These are phyloP conservation scores for Helotiales sp. DNA, from an alignment of 2,329 filamentous ascomycete genomes.

Conservation along the genomic window DNA sequence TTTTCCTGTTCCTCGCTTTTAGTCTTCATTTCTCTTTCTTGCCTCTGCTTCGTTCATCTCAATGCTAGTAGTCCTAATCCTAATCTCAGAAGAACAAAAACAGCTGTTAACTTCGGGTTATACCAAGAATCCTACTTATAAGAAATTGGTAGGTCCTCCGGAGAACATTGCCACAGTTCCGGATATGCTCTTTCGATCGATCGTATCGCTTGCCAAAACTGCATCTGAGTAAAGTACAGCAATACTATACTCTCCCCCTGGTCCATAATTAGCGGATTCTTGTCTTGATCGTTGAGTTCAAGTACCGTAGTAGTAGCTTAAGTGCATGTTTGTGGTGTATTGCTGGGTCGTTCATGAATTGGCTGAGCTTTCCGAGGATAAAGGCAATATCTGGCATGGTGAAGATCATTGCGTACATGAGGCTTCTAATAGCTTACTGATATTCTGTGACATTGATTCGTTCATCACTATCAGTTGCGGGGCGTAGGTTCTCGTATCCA, in stretches of 20 bases:
- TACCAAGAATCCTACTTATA: too few relatives aligned
- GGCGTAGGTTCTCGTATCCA: neutral
- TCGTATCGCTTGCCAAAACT: constrained; percentile 5
- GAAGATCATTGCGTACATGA: constrained; percentile 11
- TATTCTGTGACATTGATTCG: constrained; percentile 5
- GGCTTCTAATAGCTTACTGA: constrained; percentile 14
- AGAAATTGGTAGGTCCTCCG: neutral
- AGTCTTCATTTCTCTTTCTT: too few relatives aligned
- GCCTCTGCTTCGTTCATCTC: too few relatives aligned
- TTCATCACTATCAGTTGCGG: neutral
- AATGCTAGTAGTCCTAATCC: too few relatives aligned
- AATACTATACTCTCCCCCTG: neutral
- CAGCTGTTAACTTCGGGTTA: too few relatives aligned
- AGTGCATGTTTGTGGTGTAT: constrained; percentile 2
- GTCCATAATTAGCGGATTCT: neutral
- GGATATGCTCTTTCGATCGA: neutral
- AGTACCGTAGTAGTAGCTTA: neutral
- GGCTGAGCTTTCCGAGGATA: constrained; percentile 5
- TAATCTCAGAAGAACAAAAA: too few relatives aligned
- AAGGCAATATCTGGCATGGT: constrained; percentile 15
- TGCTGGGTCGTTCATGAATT: constrained; percentile 7
- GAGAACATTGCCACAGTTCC: constrained; percentile 7
- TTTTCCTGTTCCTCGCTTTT: too few relatives aligned
- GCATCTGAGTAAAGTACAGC: neutral
- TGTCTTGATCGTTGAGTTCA: neutral